Base-by-base conservation (phyloP, 1,139 yeast species). In the Hansenula lynferdii region DNA sequence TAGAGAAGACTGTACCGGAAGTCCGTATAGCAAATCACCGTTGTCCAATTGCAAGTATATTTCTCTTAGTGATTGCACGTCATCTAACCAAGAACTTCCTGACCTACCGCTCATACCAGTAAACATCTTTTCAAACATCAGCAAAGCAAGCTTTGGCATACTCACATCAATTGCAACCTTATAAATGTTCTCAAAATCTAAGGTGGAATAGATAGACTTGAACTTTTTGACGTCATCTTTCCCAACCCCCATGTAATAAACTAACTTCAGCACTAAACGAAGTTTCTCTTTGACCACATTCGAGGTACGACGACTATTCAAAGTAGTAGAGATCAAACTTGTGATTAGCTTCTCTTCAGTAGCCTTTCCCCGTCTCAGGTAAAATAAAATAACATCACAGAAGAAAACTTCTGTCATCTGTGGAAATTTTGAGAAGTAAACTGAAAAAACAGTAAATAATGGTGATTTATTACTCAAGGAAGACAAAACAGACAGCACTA, bases 11-110 rank as follows among this genome's bases (percentile, higher is more conserved):
- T 70, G 67, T 14, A 73, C 69, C 0, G 87, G 87, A 8, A 84
- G 58, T 0, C 94, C 94, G 48, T 69, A 68, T 3, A 72, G 51
- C 30, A 84, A 58, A 53, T 86, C 95, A 2, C 69, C 65, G 46
- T 84, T 87, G 38, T 73, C 77, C 5, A 63, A 42, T 1, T 50
- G 44, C 15, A 65, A 65, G 50, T 80, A 84, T 2, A 81, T 64
- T 1, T 42, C 36, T 7, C 62, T 45, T 20, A 77, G 49, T 4
- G 55, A 39, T 0, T 42, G 36, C 10, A 57, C 31, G 19, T 59
- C 52, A 2, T 44, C 34, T 7, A 20, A 26, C 53, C 51, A 47
- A 1, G 22, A 33, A 3, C 35, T 29, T 6, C 26, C 22, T 35
- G 31, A 11, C n/a, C 30, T n/a, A 19, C 14, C 11, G 8, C 20